A percentile compares a stretch with the other conserved stretches of the same genome.
phyloP scores from a whole-genome alignment of 371 early-diverging fungal species.

The Mortierella sp. region DNA sequence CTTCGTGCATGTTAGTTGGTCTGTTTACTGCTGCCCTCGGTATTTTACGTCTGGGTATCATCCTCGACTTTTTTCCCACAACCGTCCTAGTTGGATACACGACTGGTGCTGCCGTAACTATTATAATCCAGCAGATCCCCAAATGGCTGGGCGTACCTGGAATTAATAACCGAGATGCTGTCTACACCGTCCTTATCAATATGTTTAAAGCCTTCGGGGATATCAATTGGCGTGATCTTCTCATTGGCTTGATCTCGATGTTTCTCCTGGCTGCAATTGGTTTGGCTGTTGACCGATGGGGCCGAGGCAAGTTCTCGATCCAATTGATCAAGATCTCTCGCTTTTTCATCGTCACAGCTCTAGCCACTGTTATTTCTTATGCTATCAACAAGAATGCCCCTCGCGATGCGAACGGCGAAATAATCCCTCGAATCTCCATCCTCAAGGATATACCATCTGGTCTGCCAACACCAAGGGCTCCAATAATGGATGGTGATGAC shows the following conservation, averaged over 20 bases:
- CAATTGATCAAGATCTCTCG: constrained; percentile 70
- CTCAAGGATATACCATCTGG: constrained; percentile 81
- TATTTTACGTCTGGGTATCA: constrained; percentile 78
- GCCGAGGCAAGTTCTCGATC: constrained; percentile 51
- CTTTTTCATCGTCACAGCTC: constrained; percentile 77
- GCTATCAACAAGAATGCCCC: constrained; percentile 64
- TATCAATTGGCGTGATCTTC: constrained; percentile 66
- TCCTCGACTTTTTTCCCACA: constrained; percentile 87
- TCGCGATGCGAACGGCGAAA: constrained; percentile 29
- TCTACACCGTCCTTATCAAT: constrained; percentile 70
- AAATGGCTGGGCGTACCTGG: constrained; percentile 78
- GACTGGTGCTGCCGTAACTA: constrained; percentile 81
- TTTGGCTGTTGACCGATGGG: constrained; percentile 57
- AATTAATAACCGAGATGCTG: constrained; percentile 70
- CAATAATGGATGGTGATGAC: constrained; percentile 55
- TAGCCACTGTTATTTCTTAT: constrained; percentile 81
- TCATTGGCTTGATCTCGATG: constrained; percentile 70
- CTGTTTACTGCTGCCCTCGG: constrained; percentile 75
- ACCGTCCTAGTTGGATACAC: constrained; percentile 83
- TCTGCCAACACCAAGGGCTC: constrained; percentile 64
- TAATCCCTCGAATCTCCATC: constrained; percentile 59
- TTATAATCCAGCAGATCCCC: constrained; percentile 85
- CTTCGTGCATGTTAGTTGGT: constrained; percentile 75
- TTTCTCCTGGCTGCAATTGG: constrained; percentile 59
- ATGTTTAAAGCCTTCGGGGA: constrained; percentile 62